Base-by-base conservation (phyloP, 768 basidiomycete species). In the Paxillus ammoniavirescens region DNA sequence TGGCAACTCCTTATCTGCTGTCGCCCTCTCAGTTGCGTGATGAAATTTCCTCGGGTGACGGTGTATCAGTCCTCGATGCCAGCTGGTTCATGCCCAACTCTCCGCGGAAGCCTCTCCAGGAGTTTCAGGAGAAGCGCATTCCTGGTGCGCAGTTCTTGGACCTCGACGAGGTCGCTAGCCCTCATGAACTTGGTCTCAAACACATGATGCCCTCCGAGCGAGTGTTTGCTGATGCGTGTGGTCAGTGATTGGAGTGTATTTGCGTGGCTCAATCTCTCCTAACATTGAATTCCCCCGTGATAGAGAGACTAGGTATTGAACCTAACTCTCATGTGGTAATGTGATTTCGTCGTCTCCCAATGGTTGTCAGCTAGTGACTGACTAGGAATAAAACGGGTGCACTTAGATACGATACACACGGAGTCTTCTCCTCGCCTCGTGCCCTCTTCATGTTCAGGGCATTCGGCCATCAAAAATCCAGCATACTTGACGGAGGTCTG, bases 61-160 rank as follows among this genome's bases (percentile, higher is more conserved):
- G 31, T 49, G 58, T 55, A 54, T 71, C 44, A 69, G 69, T 87
- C 59, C 75, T 87, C 33, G 96, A 98, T 64, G 84, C 86, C 21
- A 86, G 83, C 47, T 98, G 95, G 96, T 87, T 91, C 69, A 97
- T 98, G 96, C 96, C 95, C 47, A 89, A 86, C 68, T 81, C 87
- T 33, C 76, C 84, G 2, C 82, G 94, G 51, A 83, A 82, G 47
- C 78, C 89, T 2, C 68, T 69, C n/a, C 69, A 81, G 30, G 94
- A 96, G 70, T 95, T 84, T 59, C 65, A 76, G 18, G 67, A 73
- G 26, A 84, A 81, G 57, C 80, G 86, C 33, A 80, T 97, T 33
- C 89, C 88, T 5, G 77, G 79, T 10, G 84, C 93, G 1, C 81
- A 79, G 48, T 90, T 84, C 63, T 77, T 93, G 59, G 88, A 93